phyloP scores from a whole-genome alignment of 2,329 filamentous ascomycete species.

The Fusarium subtropicale region DNA sequence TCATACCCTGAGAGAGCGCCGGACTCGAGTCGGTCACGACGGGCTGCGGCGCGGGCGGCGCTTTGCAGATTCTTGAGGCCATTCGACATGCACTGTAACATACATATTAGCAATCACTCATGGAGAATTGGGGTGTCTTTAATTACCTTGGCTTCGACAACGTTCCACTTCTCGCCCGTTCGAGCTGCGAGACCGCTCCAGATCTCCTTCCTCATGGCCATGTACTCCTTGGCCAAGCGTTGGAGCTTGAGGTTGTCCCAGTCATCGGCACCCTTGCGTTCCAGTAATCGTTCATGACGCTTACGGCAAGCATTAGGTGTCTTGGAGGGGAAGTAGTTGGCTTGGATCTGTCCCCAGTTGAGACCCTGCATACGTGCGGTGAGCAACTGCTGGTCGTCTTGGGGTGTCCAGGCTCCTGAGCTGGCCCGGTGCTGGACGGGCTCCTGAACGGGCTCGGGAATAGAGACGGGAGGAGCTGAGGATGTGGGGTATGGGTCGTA shows the following conservation, averaged over 20 bases:
- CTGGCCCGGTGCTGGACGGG: constrained; percentile 66
- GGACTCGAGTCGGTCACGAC: constrained; percentile 71
- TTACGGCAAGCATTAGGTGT: constrained; percentile 88
- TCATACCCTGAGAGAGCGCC: constrained; percentile 62
- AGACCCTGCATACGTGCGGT: constrained; percentile 77
- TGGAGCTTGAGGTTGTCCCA: constrained; percentile 84
- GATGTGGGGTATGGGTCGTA: constrained; percentile 56
- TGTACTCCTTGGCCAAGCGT: constrained; percentile 80
- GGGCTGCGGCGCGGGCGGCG: constrained; percentile 72
- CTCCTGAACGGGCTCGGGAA: constrained; percentile 45
- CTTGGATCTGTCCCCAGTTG: constrained; percentile 86
- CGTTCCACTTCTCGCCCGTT: constrained; percentile 86
- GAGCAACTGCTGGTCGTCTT: constrained; percentile 80
- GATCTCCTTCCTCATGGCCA: constrained; percentile 82
- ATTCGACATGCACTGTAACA: constrained; percentile 79
- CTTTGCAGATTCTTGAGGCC: constrained; percentile 84
- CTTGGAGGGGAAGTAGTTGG: constrained; percentile 80
- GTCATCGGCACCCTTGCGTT: constrained; percentile 78
- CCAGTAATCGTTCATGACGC: constrained; percentile 85
- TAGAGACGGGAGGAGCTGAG: constrained; percentile 50
- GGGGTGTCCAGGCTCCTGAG: constrained; percentile 76
- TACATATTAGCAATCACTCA: constrained; percentile 7
- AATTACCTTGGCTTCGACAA: constrained; percentile 71
- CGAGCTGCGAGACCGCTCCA: constrained; percentile 79
- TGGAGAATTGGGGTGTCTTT: not conserved